phyloP scores from a whole-genome alignment of 202 grass and related monocot species.

The Carex sylvatica region DNA sequence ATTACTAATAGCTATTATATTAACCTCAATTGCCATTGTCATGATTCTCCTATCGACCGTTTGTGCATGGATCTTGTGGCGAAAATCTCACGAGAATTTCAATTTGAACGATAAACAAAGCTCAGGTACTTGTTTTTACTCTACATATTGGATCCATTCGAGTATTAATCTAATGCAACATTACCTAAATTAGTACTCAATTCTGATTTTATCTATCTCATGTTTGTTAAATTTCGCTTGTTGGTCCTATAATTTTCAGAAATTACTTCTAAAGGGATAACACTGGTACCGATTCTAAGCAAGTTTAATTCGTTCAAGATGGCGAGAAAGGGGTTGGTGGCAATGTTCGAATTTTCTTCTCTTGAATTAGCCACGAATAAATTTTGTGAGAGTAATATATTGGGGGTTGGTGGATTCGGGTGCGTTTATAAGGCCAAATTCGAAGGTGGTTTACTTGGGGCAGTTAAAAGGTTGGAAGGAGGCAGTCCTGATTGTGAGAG shows the following conservation, averaged over 20 bases:
- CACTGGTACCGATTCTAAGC: constrained; percentile 64
- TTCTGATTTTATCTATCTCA: background rate
- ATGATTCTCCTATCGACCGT: constrained; percentile 34
- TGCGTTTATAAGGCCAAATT: constrained; percentile 80
- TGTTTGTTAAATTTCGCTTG: background rate
- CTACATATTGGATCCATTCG: background rate
- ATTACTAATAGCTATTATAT: constrained; percentile 44
- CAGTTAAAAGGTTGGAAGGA: constrained; percentile 66
- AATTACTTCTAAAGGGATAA: constrained; percentile 44
- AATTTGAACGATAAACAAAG: constrained; percentile 50
- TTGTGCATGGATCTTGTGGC: constrained; percentile 54
- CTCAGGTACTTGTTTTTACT: constrained; percentile 42
- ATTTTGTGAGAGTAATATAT: constrained; percentile 74
- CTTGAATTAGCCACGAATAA: constrained; percentile 62
- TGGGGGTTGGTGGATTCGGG: constrained; percentile 79
- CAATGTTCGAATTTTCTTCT: constrained; percentile 58
- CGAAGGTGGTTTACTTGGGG: constrained; percentile 54
- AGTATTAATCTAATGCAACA: background rate
- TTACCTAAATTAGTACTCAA: background rate
- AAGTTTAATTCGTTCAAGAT: constrained; percentile 77
- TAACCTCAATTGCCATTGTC: constrained; percentile 48
- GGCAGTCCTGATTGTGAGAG: constrained; percentile 42
- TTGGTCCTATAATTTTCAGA: constrained; percentile 35
- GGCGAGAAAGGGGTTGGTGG: constrained; percentile 53
- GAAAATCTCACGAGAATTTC: constrained; percentile 34